Evolutionary conservation across 129 eudicot genomes (phyloP), one percentile per base, ranked within the genome.

Genomic region (Sambucus nigra): DNA sequence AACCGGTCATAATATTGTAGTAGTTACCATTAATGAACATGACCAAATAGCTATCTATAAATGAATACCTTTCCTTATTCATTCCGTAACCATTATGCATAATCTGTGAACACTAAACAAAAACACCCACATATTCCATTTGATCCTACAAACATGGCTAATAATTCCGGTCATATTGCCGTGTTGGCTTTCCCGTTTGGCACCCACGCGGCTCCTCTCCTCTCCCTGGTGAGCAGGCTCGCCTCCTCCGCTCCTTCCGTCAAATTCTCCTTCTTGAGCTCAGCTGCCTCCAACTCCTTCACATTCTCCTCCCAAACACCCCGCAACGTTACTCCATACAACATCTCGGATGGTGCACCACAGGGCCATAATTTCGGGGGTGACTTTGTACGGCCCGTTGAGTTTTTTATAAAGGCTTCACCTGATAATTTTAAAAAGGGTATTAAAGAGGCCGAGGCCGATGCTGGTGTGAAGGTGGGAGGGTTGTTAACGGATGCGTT

Each of bases 131-230:
- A n/a, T n/a, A n/a, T n/a, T n/a, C n/a, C n/a, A n/a, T n/a, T n/a
- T n/a, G n/a, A n/a, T n/a, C n/a, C n/a, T n/a, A n/a, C n/a, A n/a
- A n/a, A n/a, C n/a, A n/a, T n/a, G n/a, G n/a, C n/a, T n/a, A n/a
- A n/a, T n/a, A 57, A 15, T 25, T 20, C 61, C 49, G 9, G 5
- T 2, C 80, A 69, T 45, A 35, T 74, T 12, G 80, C 65, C 16
- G 60, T 69, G 15, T 14, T 69, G 15, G 73, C 80, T 3, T 78
- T 78, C 60, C 84, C 84, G 0, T 73, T 73, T 28, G 80, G 67
- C 13, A 51, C 80, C 12, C 84, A 78, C 38, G 62, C 70, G 20
- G 56, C 64, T 0, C 63, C 70, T 24, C 60, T 78, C 3, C 45
- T 68, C 46, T 4, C 7, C 44, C 75, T 69, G 0, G 55, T 49